These are phyloP conservation scores for Fagopyrum tataricum DNA, from an alignment of 148 eudicot species.

Conservation along the genomic window DNA sequence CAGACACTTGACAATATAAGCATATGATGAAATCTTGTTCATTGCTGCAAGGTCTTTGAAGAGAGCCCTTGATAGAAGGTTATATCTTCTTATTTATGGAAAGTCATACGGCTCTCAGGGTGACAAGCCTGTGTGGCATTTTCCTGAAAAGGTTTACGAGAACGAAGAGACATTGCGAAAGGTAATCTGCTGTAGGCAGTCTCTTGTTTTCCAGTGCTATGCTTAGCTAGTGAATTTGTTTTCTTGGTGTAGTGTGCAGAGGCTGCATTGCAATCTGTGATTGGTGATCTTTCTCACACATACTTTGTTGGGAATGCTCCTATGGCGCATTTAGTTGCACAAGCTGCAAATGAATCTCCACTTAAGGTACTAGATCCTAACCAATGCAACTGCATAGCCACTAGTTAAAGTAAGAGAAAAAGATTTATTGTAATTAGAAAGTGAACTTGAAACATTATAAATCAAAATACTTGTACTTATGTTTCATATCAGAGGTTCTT, in stretches of 20 bases:
- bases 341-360: conserved; percentile 38
- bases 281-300: conserved; percentile 75
- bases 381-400: too few relatives aligned
- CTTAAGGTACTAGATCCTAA: conserved; percentile 35
- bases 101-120: conserved; percentile 39
- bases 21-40: background rate
- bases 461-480: conserved; percentile 4
- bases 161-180: conserved; percentile 78
- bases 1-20: background rate
- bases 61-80: conserved; percentile 88
- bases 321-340: conserved; percentile 63
- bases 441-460: background rate
- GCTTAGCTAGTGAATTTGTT: background rate
- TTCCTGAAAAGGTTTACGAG: conserved; percentile 84
- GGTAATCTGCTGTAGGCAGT: conserved; percentile 32
- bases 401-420: background rate
- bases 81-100: conserved; percentile 81
- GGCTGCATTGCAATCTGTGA: conserved; percentile 26
- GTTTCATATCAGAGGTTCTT: conserved; percentile 51
- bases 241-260: conserved; percentile 12
- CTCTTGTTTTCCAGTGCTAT: background rate
- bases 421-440: background rate
- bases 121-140: conserved; percentile 78
- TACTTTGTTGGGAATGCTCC: conserved; percentile 96
- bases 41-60: conserved; percentile 64